A percentile compares a stretch with the other conserved stretches of the same genome.
phyloP scores from a whole-genome alignment of 164 flowering plant genomes.

The Buxus sempervirens region DNA sequence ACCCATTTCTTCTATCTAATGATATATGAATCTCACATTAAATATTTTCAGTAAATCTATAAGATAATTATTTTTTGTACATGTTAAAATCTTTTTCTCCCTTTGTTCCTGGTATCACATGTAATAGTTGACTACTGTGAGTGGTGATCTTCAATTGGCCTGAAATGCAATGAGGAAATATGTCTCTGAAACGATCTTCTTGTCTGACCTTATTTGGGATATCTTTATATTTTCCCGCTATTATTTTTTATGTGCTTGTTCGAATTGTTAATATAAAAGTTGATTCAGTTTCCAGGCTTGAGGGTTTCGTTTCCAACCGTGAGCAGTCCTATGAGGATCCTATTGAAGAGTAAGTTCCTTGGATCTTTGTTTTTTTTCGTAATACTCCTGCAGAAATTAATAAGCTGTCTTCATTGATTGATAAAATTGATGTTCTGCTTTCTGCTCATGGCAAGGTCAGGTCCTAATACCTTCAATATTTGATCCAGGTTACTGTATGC shows the following conservation, averaged over 20 bases:
- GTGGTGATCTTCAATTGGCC: background rate
- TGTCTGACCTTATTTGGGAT: background rate
- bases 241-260: conserved; percentile 8
- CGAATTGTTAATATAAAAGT: conserved; percentile 19
- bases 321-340: conserved; percentile 99
- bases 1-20: background rate
- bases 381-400: background rate
- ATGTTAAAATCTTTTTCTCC: background rate
- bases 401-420: background rate
- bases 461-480: conserved; percentile 16
- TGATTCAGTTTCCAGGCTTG: conserved; percentile 92
- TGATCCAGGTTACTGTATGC: conserved; percentile 87
- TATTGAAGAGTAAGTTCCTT: conserved; percentile 84
- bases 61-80: background rate
- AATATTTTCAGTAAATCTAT: background rate
- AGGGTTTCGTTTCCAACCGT: conserved; percentile 96
- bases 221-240: background rate
- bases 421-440: background rate
- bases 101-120: background rate
- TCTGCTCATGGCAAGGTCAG: background rate
- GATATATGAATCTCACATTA: background rate
- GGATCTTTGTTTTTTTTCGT: background rate
- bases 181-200: background rate
- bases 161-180: too few species aligned
- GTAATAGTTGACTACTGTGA: background rate